phyloP scores from a whole-genome alignment of 73 alveolate genomes.

The Durusdinium trenchii region DNA sequence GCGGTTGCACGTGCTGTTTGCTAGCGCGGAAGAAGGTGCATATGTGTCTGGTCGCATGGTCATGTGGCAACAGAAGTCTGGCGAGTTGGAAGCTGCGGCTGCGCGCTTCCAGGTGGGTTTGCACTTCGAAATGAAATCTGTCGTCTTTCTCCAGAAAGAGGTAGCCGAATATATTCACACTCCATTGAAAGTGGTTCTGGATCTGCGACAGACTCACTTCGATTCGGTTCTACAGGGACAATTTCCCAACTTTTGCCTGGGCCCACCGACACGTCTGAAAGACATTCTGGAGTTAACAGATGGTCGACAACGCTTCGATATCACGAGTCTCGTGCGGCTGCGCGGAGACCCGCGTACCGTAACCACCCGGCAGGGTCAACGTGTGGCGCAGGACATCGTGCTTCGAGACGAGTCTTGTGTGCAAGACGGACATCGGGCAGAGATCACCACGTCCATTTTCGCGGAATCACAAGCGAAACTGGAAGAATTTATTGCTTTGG shows the following conservation, averaged over 20 bases:
- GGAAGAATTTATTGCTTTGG: neutral
- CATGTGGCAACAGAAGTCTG: neutral
- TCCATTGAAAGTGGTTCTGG: neutral
- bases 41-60: neutral
- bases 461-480: neutral
- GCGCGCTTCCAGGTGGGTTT: conserved; percentile 17
- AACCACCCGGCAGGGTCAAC: neutral
- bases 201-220: neutral
- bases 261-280: neutral
- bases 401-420: neutral
- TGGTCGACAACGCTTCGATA: neutral
- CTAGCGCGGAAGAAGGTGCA: neutral
- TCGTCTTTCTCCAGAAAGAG: neutral
- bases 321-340: neutral
- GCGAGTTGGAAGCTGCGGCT: neutral
- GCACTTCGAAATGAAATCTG: neutral
- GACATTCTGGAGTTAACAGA: neutral
- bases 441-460: neutral
- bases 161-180: neutral
- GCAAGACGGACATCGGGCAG: neutral
- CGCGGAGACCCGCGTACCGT: neutral
- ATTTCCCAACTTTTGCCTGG: neutral
- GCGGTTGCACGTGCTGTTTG: neutral
- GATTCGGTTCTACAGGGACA: neutral
- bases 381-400: neutral